Percentiles rank a stretch among this genome's conserved stretches.
Evolutionary conservation across 371 early-diverging fungal species (phyloP).

Genomic region (Vavraia culicis): DNA sequence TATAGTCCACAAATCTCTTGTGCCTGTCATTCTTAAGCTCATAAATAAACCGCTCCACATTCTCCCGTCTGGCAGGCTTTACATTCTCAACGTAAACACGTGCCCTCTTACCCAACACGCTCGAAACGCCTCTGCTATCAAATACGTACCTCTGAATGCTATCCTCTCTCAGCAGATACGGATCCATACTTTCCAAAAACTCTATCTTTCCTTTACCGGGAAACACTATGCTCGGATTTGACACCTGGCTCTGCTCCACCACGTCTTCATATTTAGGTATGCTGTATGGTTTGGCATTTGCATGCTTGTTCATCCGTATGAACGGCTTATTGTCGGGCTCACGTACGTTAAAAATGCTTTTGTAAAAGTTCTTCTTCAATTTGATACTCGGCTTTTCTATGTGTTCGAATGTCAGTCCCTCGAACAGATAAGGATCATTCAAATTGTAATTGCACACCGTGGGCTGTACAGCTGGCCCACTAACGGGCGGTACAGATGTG

Average conservation of each 20-base stretch:
- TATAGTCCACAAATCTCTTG: conserved; percentile 34
- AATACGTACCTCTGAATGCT: conserved; percentile 17
- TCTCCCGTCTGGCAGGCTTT: too few species aligned
- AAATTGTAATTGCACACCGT: too few species aligned
- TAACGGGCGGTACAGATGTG: too few species aligned
- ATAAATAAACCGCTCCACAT: conserved; percentile 33
- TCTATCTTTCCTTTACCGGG: conserved; percentile 29
- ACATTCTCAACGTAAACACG: conserved; percentile 11
- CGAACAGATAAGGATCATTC: conserved; percentile 28
- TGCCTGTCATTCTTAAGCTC: conserved; percentile 22
- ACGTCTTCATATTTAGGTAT: conserved; percentile 18
- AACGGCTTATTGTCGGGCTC: neutral
- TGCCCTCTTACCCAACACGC: conserved; percentile 10
- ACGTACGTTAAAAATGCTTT: conserved; percentile 4
- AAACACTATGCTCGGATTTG: conserved; percentile 18
- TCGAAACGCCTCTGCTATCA: conserved; percentile 10
- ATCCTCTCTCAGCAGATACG: conserved; percentile 1
- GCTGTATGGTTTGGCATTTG: too few species aligned
- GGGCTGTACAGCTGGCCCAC: too few species aligned
- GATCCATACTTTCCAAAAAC: conserved; percentile 17
- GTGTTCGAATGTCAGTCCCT: conserved; percentile 22
- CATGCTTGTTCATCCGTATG: too few species aligned
- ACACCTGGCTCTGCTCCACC: conserved; percentile 4
- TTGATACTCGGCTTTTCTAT: conserved; percentile 10
- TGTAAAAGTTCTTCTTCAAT: conserved; percentile 5